Conservation (phyloP, 2,329 filamentous ascomycete genomes). For the Fusarium graminum region DNA sequence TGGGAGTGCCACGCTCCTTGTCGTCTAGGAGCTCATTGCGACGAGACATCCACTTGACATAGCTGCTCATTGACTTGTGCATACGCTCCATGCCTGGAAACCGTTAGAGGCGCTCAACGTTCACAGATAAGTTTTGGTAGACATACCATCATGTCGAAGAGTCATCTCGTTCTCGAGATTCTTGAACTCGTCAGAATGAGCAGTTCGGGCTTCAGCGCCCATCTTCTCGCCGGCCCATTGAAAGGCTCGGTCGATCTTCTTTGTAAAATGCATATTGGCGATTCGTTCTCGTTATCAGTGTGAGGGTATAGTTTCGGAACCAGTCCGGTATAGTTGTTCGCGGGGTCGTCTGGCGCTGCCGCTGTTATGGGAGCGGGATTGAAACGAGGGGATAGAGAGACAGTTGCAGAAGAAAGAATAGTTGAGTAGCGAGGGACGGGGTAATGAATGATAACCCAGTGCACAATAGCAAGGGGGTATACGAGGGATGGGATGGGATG, state of each 20-base stretch:
- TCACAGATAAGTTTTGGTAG: neutral
- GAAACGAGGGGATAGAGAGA: constrained; percentile 15
- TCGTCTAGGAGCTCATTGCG: constrained; percentile 84
- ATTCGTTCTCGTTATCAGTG: constrained; percentile 22
- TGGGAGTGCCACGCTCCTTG: constrained; percentile 86
- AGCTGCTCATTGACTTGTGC: constrained; percentile 85
- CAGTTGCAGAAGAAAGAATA: constrained; percentile 10
- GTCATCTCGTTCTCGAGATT: constrained; percentile 90
- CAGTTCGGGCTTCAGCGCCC: constrained; percentile 90
- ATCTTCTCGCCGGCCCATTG: constrained; percentile 99
- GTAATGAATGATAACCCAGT: constrained; percentile 45
- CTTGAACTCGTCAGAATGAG: constrained; percentile 91
- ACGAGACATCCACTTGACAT: constrained; percentile 89
- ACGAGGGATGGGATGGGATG: constrained; percentile 12
- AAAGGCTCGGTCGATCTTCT: constrained; percentile 95
- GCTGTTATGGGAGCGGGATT: constrained; percentile 21
- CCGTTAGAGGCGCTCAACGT: constrained; percentile 31
- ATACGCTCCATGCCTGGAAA: constrained; percentile 86
- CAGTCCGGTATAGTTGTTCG: constrained; percentile 41
- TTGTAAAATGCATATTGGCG: constrained; percentile 69
- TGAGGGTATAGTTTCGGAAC: constrained; percentile 37
- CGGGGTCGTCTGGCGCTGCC: constrained; percentile 33
- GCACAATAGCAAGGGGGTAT: constrained; percentile 41
- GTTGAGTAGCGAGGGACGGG: constrained; percentile 42
- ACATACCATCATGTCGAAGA: constrained; percentile 85